Conservation (phyloP, 1,284 basidiomycete species). For the Ceraceosorus bombacis region DNA sequence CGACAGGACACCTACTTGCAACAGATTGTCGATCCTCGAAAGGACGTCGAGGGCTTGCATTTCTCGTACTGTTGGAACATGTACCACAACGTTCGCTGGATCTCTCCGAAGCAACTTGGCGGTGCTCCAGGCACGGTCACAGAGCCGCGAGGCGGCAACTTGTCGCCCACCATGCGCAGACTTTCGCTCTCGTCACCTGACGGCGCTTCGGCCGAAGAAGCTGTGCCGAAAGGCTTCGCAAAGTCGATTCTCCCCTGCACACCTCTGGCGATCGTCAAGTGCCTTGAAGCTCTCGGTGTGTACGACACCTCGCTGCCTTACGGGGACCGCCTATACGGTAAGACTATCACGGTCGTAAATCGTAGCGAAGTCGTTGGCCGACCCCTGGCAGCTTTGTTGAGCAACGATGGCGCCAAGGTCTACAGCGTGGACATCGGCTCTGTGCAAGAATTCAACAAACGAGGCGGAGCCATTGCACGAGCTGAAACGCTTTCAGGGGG, state of each 20-base stretch:
- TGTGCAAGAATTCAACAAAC: constrained; percentile 60
- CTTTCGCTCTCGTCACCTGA: constrained; percentile 11
- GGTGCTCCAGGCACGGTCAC: constrained; percentile 42
- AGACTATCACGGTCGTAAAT: constrained; percentile 88
- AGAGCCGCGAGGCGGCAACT: constrained; percentile 15
- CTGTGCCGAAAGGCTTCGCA: constrained; percentile 64
- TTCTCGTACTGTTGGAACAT: constrained; percentile 55
- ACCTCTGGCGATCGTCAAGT: constrained; percentile 87
- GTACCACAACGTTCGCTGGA: constrained; percentile 49
- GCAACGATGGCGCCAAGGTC: constrained; percentile 91
- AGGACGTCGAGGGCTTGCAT: constrained; percentile 94
- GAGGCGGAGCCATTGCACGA: constrained; percentile 16
- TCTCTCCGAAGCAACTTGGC: constrained; percentile 39
- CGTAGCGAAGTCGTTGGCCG: constrained; percentile 94
- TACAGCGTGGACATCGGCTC: constrained; percentile 91
- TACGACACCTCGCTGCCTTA: constrained; percentile 88
- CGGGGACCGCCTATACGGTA: constrained; percentile 88
- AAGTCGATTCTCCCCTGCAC: constrained; percentile 96
- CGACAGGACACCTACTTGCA: constrained; percentile 89
- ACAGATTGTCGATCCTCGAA: constrained; percentile 84
- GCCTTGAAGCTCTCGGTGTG: constrained; percentile 77
- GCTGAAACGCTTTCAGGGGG: constrained; percentile 1
- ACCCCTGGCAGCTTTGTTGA: constrained; percentile 81
- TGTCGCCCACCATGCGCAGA: background rate
- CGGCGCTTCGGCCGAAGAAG: constrained; percentile 16